A percentile compares a stretch with the other conserved stretches of the same genome.
Evolutionary conservation across 2,329 filamentous ascomycete species (phyloP).

Genomic region (Bipolaris zeicola): DNA sequence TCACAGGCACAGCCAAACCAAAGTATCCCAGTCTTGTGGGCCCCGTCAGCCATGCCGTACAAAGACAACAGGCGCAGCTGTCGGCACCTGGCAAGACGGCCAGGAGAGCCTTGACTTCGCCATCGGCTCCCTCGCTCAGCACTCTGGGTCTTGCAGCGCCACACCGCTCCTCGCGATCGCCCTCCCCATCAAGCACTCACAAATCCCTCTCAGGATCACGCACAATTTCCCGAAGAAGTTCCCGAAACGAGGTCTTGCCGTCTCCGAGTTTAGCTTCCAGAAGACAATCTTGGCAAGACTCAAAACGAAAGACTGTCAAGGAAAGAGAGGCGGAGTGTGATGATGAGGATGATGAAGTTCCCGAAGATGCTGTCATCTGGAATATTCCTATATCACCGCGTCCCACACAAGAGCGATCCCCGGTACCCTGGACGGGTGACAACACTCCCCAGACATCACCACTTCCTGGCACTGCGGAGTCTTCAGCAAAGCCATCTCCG

Average conservation of each 20-base stretch:
- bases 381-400: conserved; percentile 80
- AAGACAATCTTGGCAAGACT: conserved; percentile 69
- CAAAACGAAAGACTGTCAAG: conserved; percentile 66
- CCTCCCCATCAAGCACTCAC: conserved; percentile 42
- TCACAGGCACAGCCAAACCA: conserved; percentile 45
- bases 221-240: conserved; percentile 43
- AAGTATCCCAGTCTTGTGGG: conserved; percentile 50
- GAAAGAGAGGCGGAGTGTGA: conserved; percentile 81
- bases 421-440: conserved; percentile 40
- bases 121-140: conserved; percentile 43
- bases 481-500: conserved; percentile 36
- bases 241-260: conserved; percentile 40
- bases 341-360: conserved; percentile 71
- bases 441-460: conserved; percentile 37
- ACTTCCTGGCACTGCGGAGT: conserved; percentile 23
- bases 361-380: conserved; percentile 77
- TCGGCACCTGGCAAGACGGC: conserved; percentile 47
- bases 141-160: conserved; percentile 40
- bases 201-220: conserved; percentile 33
- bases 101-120: conserved; percentile 51
- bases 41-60: conserved; percentile 44
- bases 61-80: conserved; percentile 40
- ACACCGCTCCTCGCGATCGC: conserved; percentile 43
- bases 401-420: conserved; percentile 46
- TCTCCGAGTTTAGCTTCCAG: conserved; percentile 40